phyloP scores from a whole-genome alignment of 345 rosid genomes.

The Geranium brycei region DNA sequence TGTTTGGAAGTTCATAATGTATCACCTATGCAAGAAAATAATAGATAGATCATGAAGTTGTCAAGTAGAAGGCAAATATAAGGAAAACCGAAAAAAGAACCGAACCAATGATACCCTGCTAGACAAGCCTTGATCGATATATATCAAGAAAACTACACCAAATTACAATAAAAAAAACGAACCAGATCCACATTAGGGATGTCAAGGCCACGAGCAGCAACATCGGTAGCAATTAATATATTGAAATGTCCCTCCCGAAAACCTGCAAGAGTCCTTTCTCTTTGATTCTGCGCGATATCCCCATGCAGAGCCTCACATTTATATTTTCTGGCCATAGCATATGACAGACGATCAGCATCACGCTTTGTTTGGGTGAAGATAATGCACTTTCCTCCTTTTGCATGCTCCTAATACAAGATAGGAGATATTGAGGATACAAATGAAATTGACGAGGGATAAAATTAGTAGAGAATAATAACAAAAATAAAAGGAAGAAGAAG shows the following conservation, averaged over 20 bases:
- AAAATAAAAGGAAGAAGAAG: neutral
- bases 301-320: slow-evolving; percentile 93
- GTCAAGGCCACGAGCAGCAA: slow-evolving; percentile 99
- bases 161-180: slow-evolving; percentile 12
- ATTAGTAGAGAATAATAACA: too few relatives aligned
- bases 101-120: too few relatives aligned
- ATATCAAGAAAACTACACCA: too few relatives aligned
- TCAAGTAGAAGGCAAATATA: neutral
- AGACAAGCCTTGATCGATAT: too few relatives aligned
- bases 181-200: slow-evolving; percentile 96
- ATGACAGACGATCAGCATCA: slow-evolving; percentile 77
- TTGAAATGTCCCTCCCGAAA: slow-evolving; percentile 71
- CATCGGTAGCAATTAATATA: slow-evolving; percentile 94
- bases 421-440: neutral
- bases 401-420: slow-evolving; percentile 49
- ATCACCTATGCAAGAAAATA: slow-evolving; percentile 27
- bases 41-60: too few relatives aligned
- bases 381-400: slow-evolving; percentile 90
- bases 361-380: slow-evolving; percentile 93
- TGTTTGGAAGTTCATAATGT: slow-evolving; percentile 76
- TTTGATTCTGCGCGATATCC: slow-evolving; percentile 75
- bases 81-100: too few relatives aligned
- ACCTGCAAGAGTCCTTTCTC: slow-evolving; percentile 86
- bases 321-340: slow-evolving; percentile 53
- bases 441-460: too few relatives aligned